These are phyloP conservation scores for Lactarius hengduanensis DNA, from an alignment of 768 basidiomycete genomes.

Conservation along the genomic window DNA sequence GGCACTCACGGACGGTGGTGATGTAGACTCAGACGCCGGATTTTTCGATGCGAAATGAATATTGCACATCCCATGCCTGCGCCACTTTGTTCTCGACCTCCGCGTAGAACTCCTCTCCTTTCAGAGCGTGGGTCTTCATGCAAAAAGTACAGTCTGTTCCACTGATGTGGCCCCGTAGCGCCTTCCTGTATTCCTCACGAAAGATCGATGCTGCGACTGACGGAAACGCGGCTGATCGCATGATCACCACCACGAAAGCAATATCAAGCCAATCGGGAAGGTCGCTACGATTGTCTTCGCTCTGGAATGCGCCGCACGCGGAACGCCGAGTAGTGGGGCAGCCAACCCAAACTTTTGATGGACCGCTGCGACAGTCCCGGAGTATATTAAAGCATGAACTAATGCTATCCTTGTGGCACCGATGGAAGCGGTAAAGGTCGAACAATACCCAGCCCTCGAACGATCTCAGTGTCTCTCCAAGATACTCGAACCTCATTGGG, in stretches of 20 bases:
- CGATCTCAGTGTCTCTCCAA: slow-evolving; percentile 24
- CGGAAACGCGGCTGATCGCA: no score
- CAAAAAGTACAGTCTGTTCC: neutral
- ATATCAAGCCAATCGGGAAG: no score
- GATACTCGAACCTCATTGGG: neutral
- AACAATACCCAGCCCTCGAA: neutral
- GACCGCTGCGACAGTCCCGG: neutral
- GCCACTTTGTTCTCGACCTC: neutral
- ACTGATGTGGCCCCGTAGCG: neutral
- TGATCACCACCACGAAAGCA: no score
- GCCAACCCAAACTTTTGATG: slow-evolving; percentile 2
- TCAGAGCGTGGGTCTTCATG: neutral
- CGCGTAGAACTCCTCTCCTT: slow-evolving; percentile 1
- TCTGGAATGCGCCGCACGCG: no score
- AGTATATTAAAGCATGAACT: no score
- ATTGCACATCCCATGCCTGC: neutral
- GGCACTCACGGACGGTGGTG: neutral
- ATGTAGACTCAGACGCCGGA: neutral
- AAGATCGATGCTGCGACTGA: neutral
- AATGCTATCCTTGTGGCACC: no score
- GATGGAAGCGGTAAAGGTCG: neutral
- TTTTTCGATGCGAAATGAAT: neutral
- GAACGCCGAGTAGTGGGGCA: neutral
- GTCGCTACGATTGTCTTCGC: no score
- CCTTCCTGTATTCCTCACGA: neutral